Percentiles rank a stretch among this genome's conserved stretches.
Conservation (phyloP, 768 basidiomycete species). For the Artomyces pyxidatus region DNA sequence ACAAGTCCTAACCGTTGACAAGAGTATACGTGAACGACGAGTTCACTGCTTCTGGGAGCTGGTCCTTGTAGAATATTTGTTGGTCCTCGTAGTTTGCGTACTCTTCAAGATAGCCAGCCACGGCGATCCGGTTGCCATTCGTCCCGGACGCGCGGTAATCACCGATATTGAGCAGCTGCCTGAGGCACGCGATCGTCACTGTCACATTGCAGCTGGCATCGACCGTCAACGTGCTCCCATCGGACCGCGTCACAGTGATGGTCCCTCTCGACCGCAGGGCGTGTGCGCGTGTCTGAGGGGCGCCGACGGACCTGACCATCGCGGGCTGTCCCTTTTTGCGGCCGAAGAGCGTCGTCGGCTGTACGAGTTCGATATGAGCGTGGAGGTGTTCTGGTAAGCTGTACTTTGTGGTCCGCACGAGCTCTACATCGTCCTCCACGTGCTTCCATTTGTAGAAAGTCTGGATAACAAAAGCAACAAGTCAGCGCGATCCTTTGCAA, state of each 20-base stretch:
- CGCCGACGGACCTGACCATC: constrained; percentile 25
- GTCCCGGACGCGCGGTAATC: constrained; percentile 19
- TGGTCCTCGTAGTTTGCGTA: constrained; percentile 27
- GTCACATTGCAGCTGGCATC: constrained; percentile 26
- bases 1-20: constrained; percentile 36
- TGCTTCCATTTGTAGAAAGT: constrained; percentile 60
- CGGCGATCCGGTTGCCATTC: constrained; percentile 22
- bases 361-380: constrained; percentile 56
- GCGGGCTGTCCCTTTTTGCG: constrained; percentile 36
- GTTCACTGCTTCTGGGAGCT: constrained; percentile 22
- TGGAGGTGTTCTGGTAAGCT: constrained; percentile 54
- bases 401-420: constrained; percentile 61
- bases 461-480: no score
- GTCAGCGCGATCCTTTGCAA: no score
- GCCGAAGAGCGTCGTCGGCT: constrained; percentile 65
- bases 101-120: constrained; percentile 27
- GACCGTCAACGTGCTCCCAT: constrained; percentile 22
- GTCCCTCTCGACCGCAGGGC: not conserved
- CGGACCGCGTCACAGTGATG: not conserved
- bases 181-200: constrained; percentile 26
- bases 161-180: constrained; percentile 26
- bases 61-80: constrained; percentile 23
- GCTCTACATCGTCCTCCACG: constrained; percentile 37
- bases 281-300: not conserved
- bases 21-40: constrained; percentile 45